phyloP scores from a whole-genome alignment of 2,329 filamentous ascomycete species.

The Coniella vitis region DNA sequence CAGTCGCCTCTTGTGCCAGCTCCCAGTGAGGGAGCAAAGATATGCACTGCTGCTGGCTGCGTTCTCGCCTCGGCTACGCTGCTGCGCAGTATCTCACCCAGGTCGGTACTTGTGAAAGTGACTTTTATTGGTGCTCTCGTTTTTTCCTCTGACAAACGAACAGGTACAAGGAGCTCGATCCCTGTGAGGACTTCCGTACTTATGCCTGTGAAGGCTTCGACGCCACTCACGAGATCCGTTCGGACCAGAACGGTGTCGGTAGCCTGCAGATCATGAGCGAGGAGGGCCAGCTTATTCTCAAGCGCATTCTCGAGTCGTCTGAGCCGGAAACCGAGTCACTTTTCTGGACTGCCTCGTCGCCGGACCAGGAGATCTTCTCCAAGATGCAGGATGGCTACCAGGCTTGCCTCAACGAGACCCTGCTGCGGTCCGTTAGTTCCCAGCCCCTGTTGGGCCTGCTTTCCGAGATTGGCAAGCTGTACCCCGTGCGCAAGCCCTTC shows the following conservation, averaged over 20 bases:
- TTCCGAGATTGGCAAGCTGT: constrained; percentile 37
- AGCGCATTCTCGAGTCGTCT: constrained; percentile 55
- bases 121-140: constrained; percentile 19
- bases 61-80: constrained; percentile 15
- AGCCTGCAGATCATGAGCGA: constrained; percentile 56
- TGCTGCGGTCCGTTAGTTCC: constrained; percentile 47
- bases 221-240: constrained; percentile 55
- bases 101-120: neutral
- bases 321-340: constrained; percentile 34
- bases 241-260: constrained; percentile 55
- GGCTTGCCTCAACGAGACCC: constrained; percentile 57
- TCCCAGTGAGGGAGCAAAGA: constrained; percentile 1
- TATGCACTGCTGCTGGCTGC: constrained; percentile 14
- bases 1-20: neutral
- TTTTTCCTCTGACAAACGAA: neutral
- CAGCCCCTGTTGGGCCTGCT: constrained; percentile 51
- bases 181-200: constrained; percentile 55
- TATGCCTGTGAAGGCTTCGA: constrained; percentile 62
- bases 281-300: constrained; percentile 49
- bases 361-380: constrained; percentile 56
- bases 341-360: constrained; percentile 32
- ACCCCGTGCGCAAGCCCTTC: neutral
- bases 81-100: constrained; percentile 15
- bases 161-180: constrained; percentile 52
- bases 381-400: constrained; percentile 59